Evolutionary conservation across 2,329 filamentous ascomycete genomes (phyloP), one percentile per base, ranked within the genome.

Genomic region (Talaromyces sp.): DNA sequence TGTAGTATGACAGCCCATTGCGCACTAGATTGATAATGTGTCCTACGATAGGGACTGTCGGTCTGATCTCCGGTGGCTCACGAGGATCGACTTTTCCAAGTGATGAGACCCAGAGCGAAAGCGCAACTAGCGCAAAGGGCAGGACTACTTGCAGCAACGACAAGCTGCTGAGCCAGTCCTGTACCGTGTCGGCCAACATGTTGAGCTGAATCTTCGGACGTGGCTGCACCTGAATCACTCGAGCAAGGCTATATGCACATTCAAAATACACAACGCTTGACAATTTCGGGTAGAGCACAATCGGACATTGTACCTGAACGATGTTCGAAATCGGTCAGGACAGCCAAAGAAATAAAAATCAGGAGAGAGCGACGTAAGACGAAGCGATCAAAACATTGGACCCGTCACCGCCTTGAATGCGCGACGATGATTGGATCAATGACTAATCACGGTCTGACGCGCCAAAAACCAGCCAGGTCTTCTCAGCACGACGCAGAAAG

Each of bases 1-100:
- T 39, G 46, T 67, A 72, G 42, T 74, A 73, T 12, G 59, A 54
- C 3, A 70, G 21, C 0, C 72, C 71, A 61, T 71, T 52, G 14
- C 64, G 58, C 7, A 71, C 14, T 7, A 73, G 40, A 2, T 67
- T 69, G 16, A 71, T 40, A 14, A 69, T 4, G 60, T 74, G 72
- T 9, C 72, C 70, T 44, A 73, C 42, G 2, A 73, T n/a, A 1
- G 72, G 72, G 39, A 73, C 68, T 4, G 46, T 37, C 28, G 58
- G 61, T 8, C 50, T 48, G 25, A 71, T 59, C 11, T 63, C 16
- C 0, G 70, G 69, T 2, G 71, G 71, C 56, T 73, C 71, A 8
- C 69, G 69, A 14, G 70, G 66, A 52, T 73, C 70, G 39, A 59
- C 61, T 33, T 60, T 66, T 11, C 40, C 39, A 14, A 18, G 37